Evolutionary conservation across 2,329 filamentous ascomycete species (phyloP).

Genomic region (Rhinocladiella similis): DNA sequence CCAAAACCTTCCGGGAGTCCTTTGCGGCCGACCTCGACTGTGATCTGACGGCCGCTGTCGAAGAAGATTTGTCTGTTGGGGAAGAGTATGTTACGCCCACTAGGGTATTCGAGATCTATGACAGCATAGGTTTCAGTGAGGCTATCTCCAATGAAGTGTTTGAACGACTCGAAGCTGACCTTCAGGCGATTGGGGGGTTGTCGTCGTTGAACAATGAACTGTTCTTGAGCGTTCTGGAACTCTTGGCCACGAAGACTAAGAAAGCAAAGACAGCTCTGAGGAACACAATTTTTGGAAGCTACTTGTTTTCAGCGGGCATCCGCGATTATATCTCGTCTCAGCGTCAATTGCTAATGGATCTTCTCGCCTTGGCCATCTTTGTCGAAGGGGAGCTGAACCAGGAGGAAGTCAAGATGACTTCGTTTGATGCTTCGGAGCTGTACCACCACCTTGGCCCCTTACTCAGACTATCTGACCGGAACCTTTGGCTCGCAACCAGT

Average conservation of each 20-base stretch:
- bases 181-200: conserved; percentile 65
- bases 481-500: conserved; percentile 60
- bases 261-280: conserved; percentile 32
- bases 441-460: conserved; percentile 69
- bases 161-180: conserved; percentile 64
- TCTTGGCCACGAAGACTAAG: conserved; percentile 38
- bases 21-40: conserved; percentile 70
- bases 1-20: conserved; percentile 66
- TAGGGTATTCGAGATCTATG: conserved; percentile 75
- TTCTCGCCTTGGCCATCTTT: conserved; percentile 80
- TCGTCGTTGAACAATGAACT: conserved; percentile 49
- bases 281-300: conserved; percentile 21
- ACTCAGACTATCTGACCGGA: conserved; percentile 71
- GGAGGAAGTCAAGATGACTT: conserved; percentile 62
- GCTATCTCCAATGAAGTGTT: conserved; percentile 82
- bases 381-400: conserved; percentile 81
- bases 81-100: conserved; percentile 69
- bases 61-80: conserved; percentile 73
- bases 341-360: conserved; percentile 73
- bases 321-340: conserved; percentile 76
- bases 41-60: conserved; percentile 66
- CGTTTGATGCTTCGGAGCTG: conserved; percentile 59
- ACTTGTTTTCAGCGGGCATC: conserved; percentile 67
- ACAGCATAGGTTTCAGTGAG: conserved; percentile 73
- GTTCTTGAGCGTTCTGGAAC: conserved; percentile 53